Conservation (phyloP, 2,329 filamentous ascomycete genomes). For the Berkeleyomyces basicola region DNA sequence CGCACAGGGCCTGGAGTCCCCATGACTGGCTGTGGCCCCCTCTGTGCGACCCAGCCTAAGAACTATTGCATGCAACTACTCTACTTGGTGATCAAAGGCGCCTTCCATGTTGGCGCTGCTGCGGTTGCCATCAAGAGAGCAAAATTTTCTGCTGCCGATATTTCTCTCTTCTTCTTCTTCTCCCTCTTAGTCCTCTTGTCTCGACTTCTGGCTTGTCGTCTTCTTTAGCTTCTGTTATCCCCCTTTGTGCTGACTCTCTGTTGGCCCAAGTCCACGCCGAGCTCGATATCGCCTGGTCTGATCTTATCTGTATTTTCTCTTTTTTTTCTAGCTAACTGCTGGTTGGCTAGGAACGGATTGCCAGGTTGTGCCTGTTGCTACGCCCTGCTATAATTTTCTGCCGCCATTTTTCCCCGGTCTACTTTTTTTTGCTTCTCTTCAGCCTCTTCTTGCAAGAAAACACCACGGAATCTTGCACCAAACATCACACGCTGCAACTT, state of each 20-base stretch:
- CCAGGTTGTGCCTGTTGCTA: not conserved
- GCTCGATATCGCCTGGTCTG: constrained; percentile 2
- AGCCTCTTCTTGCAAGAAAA: not conserved
- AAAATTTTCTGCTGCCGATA: constrained; percentile 2
- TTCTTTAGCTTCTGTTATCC: not conserved
- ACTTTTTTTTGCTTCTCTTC: not conserved
- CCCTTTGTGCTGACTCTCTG: not conserved
- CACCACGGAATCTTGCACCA: not conserved
- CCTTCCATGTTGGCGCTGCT: not conserved
- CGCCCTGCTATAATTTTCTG: constrained; percentile 4
- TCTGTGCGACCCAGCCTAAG: not conserved
- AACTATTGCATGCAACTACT: not conserved
- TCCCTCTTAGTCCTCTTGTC: not conserved
- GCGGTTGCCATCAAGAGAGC: not conserved
- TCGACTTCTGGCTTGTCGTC: not conserved
- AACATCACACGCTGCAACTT: not conserved
- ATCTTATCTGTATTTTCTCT: constrained; percentile 1
- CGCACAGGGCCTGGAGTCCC: not conserved
- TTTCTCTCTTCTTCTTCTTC: not conserved
- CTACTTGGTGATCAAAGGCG: not conserved
- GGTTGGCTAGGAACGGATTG: constrained; percentile 4
- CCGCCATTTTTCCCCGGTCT: not conserved
- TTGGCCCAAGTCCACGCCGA: not conserved
- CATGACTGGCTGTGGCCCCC: not conserved
- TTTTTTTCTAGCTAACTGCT: not conserved